Evolutionary conservation across 441 rosid genomes (phyloP).

Genomic region (Arabidopsis hybrid): DNA sequence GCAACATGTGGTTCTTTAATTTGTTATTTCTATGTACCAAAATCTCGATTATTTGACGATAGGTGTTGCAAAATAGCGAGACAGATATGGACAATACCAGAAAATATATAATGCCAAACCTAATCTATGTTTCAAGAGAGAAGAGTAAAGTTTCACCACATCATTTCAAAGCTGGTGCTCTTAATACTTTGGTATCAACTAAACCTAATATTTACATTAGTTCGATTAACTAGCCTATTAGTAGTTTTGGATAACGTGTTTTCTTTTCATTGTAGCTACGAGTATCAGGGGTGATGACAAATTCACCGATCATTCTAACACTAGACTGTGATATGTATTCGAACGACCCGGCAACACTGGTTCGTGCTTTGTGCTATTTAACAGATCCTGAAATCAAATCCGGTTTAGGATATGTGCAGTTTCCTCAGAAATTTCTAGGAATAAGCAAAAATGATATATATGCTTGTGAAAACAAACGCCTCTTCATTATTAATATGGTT

Average conservation of each 20-base stretch:
- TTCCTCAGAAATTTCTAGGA: slow-evolving; percentile 69
- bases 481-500: slow-evolving; percentile 45
- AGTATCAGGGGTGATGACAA: slow-evolving; percentile 71
- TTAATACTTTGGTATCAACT: slow-evolving; percentile 62
- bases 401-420: slow-evolving; percentile 58
- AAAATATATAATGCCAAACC: slow-evolving; percentile 62
- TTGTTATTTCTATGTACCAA: slow-evolving; percentile 43
- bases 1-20: no score
- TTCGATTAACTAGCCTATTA: background rate
- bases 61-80: slow-evolving; percentile 63
- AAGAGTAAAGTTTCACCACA: slow-evolving; percentile 62
- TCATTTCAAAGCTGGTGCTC: slow-evolving; percentile 87
- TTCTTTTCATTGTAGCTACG: slow-evolving; percentile 52
- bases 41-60: background rate
- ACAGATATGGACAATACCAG: slow-evolving; percentile 56
- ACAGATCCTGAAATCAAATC: slow-evolving; percentile 47
- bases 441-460: slow-evolving; percentile 63
- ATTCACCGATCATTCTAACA: slow-evolving; percentile 64
- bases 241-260: background rate
- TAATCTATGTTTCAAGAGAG: slow-evolving; percentile 71
- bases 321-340: slow-evolving; percentile 86
- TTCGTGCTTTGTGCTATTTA: slow-evolving; percentile 58
- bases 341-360: slow-evolving; percentile 60
- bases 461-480: slow-evolving; percentile 49
- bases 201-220: background rate